Percentiles rank a stretch among this genome's conserved stretches.
phyloP scores from a whole-genome alignment of 148 eudicot genomes.

The Fagopyrum homotropicum region DNA sequence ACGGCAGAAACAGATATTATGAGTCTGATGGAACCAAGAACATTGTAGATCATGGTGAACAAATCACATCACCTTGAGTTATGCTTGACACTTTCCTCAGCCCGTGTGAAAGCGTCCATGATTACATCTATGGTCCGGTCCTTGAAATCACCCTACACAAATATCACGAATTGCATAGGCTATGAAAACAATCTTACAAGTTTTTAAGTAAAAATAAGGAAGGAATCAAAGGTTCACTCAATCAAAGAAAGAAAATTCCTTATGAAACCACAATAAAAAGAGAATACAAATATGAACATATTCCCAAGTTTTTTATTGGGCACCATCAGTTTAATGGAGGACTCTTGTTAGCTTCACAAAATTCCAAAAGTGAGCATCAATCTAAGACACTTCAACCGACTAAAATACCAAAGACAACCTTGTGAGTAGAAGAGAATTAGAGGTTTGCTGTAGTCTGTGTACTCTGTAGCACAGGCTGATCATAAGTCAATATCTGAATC shows the following conservation, averaged over 20 bases:
- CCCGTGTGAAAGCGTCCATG: slow-evolving; percentile 41
- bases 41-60: neutral
- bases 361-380: neutral
- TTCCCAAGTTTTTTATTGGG: neutral
- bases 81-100: slow-evolving; percentile 25
- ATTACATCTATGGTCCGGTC: slow-evolving; percentile 43
- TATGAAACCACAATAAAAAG: neutral
- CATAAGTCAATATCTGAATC: neutral
- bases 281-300: neutral
- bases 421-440: neutral
- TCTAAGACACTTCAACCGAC: neutral
- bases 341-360: too few species aligned
- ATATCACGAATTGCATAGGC: neutral
- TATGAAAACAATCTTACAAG: neutral
- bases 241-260: neutral
- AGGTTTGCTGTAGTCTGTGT: neutral
- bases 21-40: neutral
- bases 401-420: neutral
- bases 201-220: neutral
- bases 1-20: too few species aligned
- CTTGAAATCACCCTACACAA: slow-evolving; percentile 41
- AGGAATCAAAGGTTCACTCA: neutral
- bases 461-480: neutral
- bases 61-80: slow-evolving; percentile 18
- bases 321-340: neutral